These are phyloP conservation scores for Verticillium klebahnii DNA, from an alignment of 2,329 filamentous ascomycete species.

Conservation along the genomic window DNA sequence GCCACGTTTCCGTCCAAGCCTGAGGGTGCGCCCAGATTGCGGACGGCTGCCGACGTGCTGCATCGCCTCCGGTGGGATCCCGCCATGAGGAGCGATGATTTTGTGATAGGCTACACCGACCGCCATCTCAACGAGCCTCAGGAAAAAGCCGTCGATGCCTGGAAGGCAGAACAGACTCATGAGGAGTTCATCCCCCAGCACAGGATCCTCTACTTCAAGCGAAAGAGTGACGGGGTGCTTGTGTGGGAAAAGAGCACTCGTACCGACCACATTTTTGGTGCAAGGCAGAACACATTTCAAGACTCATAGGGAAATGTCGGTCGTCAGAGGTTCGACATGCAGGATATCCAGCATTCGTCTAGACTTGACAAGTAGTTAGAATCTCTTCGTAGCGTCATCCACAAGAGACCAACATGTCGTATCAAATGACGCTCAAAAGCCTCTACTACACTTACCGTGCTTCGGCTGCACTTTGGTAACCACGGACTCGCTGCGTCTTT, in stretches of 20 bases:
- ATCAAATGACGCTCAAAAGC: no score
- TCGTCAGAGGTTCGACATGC: no score
- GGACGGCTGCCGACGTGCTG: constrained; percentile 54
- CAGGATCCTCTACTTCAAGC: constrained; percentile 57
- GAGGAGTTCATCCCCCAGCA: constrained; percentile 65
- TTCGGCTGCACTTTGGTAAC: no score
- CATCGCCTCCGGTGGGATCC: constrained; percentile 57
- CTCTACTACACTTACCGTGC: no score
- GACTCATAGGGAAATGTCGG: no score
- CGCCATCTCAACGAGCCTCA: constrained; percentile 46
- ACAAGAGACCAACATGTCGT: no score
- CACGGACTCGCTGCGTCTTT: no score
- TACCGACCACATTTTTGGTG: constrained; percentile 52
- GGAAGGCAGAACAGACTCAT: constrained; percentile 59
- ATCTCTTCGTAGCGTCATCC: no score
- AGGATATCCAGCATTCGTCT: no score
- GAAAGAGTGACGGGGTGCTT: constrained; percentile 41
- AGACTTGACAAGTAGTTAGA: no score
- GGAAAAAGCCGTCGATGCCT: constrained; percentile 49
- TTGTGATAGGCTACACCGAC: constrained; percentile 57
- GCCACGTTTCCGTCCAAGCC: constrained; percentile 16
- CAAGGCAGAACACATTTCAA: constrained; percentile 23
- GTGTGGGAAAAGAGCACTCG: constrained; percentile 54
- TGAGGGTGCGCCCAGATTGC: constrained; percentile 41
- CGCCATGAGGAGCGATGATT: constrained; percentile 46